Evolutionary conservation across 257 asterid genomes (phyloP).

Genomic region (Handroanthus guayacan): DNA sequence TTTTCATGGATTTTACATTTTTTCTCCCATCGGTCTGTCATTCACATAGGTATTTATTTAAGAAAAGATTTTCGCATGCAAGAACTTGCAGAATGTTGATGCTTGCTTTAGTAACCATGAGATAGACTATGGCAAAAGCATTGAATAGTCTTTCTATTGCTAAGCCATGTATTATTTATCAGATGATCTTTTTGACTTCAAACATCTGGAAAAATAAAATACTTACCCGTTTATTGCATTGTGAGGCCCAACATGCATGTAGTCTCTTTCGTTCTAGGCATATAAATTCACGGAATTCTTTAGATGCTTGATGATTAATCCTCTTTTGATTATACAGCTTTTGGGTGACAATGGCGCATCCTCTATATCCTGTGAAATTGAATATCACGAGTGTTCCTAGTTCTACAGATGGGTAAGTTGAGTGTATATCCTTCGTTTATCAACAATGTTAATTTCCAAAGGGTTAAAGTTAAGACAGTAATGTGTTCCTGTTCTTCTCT

Average conservation of each 20-base stretch:
- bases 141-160: constrained; percentile 8
- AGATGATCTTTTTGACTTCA: constrained; percentile 19
- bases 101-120: constrained; percentile 26
- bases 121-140: background rate
- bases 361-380: constrained; percentile 78
- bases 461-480: constrained; percentile 2
- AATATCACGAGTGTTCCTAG: constrained; percentile 64
- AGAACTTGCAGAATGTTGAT: background rate
- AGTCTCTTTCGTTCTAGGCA: constrained; percentile 6
- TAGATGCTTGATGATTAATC: constrained; percentile 21
- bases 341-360: constrained; percentile 75
- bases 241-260: constrained; percentile 4
- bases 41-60: background rate
- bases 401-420: constrained; percentile 91
- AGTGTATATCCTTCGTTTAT: constrained; percentile 19
- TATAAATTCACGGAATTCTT: constrained; percentile 10
- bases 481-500: constrained; percentile 17
- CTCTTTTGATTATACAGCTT: constrained; percentile 66
- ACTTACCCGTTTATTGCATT: background rate
- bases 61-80: background rate
- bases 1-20: background rate
- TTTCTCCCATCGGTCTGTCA: constrained; percentile 17
- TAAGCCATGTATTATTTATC: background rate
- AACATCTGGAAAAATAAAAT: constrained; percentile 31
- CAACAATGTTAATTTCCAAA: background rate